Base-by-base conservation (phyloP, 768 basidiomycete species). In the Naganishia kalamii region DNA sequence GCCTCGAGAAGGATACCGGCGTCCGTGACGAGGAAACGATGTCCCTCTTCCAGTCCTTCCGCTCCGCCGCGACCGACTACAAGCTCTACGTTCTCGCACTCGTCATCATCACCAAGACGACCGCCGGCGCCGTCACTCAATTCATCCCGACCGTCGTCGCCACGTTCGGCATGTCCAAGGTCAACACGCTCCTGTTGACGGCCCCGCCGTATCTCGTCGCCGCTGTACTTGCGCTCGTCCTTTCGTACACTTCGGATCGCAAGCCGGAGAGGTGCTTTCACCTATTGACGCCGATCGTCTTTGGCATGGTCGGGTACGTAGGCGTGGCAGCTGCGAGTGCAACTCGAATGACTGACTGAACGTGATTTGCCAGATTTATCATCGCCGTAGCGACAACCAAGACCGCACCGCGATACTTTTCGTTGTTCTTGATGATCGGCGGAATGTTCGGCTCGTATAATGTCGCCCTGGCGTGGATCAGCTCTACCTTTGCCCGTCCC, bases 141-240 rank as follows among this genome's bases (percentile, higher is more conserved):
- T 74, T 74, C 66, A 67, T 71, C 51, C 72, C 69, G 1, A 70
- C 71, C 10, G 72, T 74, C 27, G 67, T 74, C 27, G 49, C 62
- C 8, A 74, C 73, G 10, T 71, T 74, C 41, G 71, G 71, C 52
- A 67, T 64, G 54, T 44, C 33, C 30, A 68, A 68, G 60, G 40
- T 52, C 40, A 68, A 50, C 19, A 63, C 52, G 5, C 40, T 75
- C 0, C 59, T 72, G 7, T 62, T 75, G 3, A 72, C 71, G 15
- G 74, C 71, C 0, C 74, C 72, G 12, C 74, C 74, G 0, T 75
- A 75, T 64, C 51, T 75, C 41, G 19, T 72, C 17, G 70, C 72
- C 37, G 62, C 71, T 19, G 48, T 69, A 13, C 62, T 73, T 1
- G 64, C 69, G 3, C 43, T 72, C 23, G 12, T 60, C 27, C 70